Evolutionary conservation across 345 rosid genomes (phyloP).

Genomic region (Salix dunnii): DNA sequence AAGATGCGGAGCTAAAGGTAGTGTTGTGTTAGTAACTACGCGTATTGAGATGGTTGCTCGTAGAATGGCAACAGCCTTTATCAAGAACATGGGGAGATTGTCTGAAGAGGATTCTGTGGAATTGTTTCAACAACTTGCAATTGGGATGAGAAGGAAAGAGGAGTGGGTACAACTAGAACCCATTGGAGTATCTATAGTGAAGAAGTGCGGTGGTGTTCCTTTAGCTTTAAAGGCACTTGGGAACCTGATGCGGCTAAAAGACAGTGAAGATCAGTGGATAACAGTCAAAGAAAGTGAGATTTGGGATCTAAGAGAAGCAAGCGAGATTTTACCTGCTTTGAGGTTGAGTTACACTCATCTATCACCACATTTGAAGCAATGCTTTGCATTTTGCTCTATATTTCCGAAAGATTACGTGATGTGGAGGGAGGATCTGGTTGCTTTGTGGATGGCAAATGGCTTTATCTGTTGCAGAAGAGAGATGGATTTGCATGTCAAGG

Average conservation of each 20-base stretch:
- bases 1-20: not conserved
- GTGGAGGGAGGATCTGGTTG: not conserved
- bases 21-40: not conserved
- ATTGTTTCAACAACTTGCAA: not conserved
- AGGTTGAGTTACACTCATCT: slow-evolving; percentile 9
- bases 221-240: slow-evolving; percentile 9
- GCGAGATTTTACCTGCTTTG: not conserved
- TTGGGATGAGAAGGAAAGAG: not conserved
- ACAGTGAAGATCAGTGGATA: slow-evolving; percentile 2
- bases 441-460: slow-evolving; percentile 31
- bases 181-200: slow-evolving; percentile 8
- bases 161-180: not conserved
- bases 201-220: slow-evolving; percentile 18
- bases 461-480: not conserved
- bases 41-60: not conserved
- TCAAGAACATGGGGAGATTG: not conserved
- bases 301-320: slow-evolving; percentile 5
- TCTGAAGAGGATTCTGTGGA: slow-evolving; percentile 12
- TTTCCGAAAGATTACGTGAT: slow-evolving; percentile 1
- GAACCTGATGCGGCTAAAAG: slow-evolving; percentile 1
- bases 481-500: slow-evolving; percentile 8
- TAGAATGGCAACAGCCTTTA: not conserved
- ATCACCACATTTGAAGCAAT: not conserved
- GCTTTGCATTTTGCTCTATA: slow-evolving; percentile 5
- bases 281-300: slow-evolving; percentile 8